A percentile compares a stretch with the other conserved stretches of the same genome.
phyloP scores from a whole-genome alignment of 306 rosid species.

The Spatholobus suberectus region DNA sequence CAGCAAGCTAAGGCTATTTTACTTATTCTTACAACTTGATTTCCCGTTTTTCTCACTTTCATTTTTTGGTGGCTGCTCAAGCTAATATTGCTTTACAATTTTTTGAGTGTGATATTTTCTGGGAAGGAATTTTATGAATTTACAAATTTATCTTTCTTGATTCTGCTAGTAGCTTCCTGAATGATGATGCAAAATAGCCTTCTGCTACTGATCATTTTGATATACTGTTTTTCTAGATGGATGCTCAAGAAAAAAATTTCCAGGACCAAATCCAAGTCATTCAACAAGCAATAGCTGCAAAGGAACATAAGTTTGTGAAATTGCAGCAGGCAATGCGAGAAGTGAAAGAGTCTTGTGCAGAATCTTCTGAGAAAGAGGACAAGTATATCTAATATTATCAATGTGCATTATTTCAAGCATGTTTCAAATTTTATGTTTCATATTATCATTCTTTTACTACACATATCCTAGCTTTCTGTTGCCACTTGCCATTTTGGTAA shows the following conservation, averaged over 20 bases:
- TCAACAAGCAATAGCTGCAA: slow-evolving; percentile 42
- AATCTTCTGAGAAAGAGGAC: slow-evolving; percentile 31
- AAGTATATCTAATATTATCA: slow-evolving; percentile 35
- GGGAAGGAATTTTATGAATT: not conserved
- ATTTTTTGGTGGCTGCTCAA: not conserved
- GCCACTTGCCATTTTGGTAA: not conserved
- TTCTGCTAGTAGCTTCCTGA: not conserved
- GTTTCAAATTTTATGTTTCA: not conserved
- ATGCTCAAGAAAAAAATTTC: slow-evolving; percentile 34
- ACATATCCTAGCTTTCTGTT: not conserved
- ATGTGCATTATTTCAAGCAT: not conserved
- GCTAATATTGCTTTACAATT: not conserved
- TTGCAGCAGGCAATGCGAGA: slow-evolving; percentile 35
- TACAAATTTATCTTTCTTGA: not conserved
- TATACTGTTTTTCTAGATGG: slow-evolving; percentile 46
- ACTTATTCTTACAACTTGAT: not conserved
- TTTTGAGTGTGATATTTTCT: slow-evolving; percentile 8
- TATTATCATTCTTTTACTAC: not conserved
- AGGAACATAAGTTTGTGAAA: slow-evolving; percentile 39
- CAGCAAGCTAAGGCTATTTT: slow-evolving; percentile 17
- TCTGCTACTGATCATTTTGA: not conserved
- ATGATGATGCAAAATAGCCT: not conserved
- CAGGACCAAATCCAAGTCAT: slow-evolving; percentile 44
- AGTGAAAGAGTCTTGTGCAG: not conserved
- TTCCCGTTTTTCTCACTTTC: too few species aligned